Percentiles rank a stretch among this genome's conserved stretches.
Evolutionary conservation across 306 rosid genomes (phyloP).

Genomic region (Phaseolus lunatus): DNA sequence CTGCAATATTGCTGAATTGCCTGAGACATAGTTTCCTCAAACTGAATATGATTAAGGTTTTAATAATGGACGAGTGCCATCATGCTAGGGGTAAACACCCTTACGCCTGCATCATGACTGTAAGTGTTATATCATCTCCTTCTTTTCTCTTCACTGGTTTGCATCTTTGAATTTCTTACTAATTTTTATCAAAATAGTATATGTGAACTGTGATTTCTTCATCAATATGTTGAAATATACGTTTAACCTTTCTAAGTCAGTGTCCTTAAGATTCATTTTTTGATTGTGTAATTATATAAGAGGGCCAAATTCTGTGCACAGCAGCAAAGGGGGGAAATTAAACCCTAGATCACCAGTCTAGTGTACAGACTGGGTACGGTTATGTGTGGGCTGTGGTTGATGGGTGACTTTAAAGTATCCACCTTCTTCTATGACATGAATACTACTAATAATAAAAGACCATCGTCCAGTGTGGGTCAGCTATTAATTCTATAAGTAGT

Average conservation of each 20-base stretch:
- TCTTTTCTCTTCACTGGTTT: constrained; percentile 8
- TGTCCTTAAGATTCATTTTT: neutral
- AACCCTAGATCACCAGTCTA: neutral
- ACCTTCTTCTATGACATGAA: neutral
- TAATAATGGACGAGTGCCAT: constrained; percentile 91
- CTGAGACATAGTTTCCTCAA: constrained; percentile 76
- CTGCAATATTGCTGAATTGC: constrained; percentile 67
- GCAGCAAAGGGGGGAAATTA: constrained; percentile 8
- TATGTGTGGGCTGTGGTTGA: neutral
- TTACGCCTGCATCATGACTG: constrained; percentile 81
- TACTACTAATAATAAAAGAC: constrained; percentile 8
- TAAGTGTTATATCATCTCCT: constrained; percentile 50
- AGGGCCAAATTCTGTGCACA: neutral
- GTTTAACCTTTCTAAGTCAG: neutral
- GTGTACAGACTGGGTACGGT: neutral
- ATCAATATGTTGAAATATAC: constrained; percentile 10
- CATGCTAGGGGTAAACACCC: constrained; percentile 74
- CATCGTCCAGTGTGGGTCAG: neutral
- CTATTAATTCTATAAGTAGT: constrained; percentile 4
- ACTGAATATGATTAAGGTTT: constrained; percentile 75
- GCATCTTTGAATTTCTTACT: constrained; percentile 9
- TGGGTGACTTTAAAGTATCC: neutral
- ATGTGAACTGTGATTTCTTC: constrained; percentile 12
- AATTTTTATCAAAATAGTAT: constrained; percentile 7
- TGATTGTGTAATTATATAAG: neutral